Conservation (phyloP, 2,329 filamentous ascomycete genomes). For the Trichophyton simii region DNA sequence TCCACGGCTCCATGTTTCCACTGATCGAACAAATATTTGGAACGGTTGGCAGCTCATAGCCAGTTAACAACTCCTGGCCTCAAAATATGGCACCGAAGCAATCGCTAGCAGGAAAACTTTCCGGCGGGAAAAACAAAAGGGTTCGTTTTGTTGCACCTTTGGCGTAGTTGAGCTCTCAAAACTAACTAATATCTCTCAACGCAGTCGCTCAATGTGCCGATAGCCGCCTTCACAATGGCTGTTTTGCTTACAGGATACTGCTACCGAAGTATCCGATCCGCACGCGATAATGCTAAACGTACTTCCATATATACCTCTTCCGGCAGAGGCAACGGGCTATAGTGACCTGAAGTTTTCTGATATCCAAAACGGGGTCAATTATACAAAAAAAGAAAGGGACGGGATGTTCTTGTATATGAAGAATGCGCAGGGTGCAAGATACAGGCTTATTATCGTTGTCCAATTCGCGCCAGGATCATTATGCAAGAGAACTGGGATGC, state of each 20-base stretch:
- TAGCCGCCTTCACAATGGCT: conserved; percentile 53
- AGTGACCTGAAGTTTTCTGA: not conserved
- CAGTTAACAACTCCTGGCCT: too few relatives aligned
- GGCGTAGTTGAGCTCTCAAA: not conserved
- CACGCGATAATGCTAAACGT: conserved; percentile 48
- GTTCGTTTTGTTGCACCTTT: not conserved
- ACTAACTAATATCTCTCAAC: not conserved
- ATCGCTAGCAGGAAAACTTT: not conserved
- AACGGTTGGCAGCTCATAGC: too few relatives aligned
- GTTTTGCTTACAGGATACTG: conserved; percentile 48
- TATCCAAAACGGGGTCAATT: too few relatives aligned
- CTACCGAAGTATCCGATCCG: conserved; percentile 52
- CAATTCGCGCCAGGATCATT: too few relatives aligned
- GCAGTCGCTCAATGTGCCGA: conserved; percentile 36
- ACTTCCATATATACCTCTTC: conserved; percentile 1
- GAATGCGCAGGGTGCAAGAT: not conserved
- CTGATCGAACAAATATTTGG: too few relatives aligned
- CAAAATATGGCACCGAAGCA: not conserved
- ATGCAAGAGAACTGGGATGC: too few relatives aligned
- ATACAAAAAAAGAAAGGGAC: not conserved
- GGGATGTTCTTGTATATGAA: not conserved
- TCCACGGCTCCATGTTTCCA: too few relatives aligned
- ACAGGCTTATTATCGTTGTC: too few relatives aligned
- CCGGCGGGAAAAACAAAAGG: not conserved
- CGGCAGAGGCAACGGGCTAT: not conserved